Conservation (phyloP, 2,329 filamentous ascomycete species). For the Fusarium sp. region DNA sequence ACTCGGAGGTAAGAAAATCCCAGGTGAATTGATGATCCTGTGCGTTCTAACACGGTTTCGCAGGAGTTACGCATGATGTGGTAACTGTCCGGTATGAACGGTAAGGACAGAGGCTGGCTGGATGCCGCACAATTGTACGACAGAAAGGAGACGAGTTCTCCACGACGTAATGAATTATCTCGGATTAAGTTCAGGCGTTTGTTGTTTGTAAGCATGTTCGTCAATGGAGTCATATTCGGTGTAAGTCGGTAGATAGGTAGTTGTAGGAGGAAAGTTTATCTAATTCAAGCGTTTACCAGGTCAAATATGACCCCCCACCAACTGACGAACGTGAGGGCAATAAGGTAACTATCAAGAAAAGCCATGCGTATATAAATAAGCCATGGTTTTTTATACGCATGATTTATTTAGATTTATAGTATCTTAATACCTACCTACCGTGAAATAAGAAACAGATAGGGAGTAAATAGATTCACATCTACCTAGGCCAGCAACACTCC, state of each 20-base stretch:
- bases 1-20: conserved; percentile 46
- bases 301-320: neutral
- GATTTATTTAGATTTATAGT: neutral
- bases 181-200: neutral
- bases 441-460: neutral
- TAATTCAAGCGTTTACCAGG: neutral
- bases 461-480: too few species aligned
- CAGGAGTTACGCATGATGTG: conserved; percentile 50
- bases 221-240: neutral
- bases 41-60: conserved; percentile 17
- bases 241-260: neutral
- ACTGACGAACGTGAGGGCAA: neutral
- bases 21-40: neutral
- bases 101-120: neutral
- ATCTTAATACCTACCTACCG: neutral
- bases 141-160: neutral
- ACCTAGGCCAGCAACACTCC: neutral
- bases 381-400: neutral
- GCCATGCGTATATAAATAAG: neutral
- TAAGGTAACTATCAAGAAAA: neutral
- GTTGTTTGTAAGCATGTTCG: neutral
- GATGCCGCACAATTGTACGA: conserved; percentile 5
- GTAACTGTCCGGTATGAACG: conserved; percentile 49
- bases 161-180: neutral
- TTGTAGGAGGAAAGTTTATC: neutral